These are phyloP conservation scores for Termitomyces sp. DNA, from an alignment of 768 basidiomycete genomes.

Conservation along the genomic window DNA sequence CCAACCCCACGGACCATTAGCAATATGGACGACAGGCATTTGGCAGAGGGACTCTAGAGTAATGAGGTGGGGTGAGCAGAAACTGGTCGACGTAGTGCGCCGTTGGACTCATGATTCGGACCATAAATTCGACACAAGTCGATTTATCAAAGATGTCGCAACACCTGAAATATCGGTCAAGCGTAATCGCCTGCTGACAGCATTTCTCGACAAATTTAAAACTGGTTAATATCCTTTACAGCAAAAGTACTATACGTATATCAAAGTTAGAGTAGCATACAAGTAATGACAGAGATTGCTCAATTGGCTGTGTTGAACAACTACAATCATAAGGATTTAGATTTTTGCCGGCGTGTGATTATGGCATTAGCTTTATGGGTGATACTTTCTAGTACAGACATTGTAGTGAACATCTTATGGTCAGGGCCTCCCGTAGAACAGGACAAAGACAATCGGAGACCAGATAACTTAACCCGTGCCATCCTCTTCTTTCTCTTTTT, in stretches of 20 bases:
- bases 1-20: conserved; percentile 41
- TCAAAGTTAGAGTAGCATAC: not conserved
- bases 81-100: conserved; percentile 39
- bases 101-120: conserved; percentile 29
- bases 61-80: conserved; percentile 56
- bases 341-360: too few species aligned
- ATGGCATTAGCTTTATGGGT: too few species aligned
- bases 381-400: too few species aligned
- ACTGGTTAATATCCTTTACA: not conserved
- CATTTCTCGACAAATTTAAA: conserved; percentile 4
- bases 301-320: not conserved
- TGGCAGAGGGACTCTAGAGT: conserved; percentile 61
- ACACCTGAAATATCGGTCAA: conserved; percentile 6
- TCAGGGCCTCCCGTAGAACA: not conserved
- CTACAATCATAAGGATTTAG: too few species aligned
- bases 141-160: conserved; percentile 25
- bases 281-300: not conserved
- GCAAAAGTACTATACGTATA: not conserved
- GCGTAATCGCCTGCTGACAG: conserved; percentile 1
- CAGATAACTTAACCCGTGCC: too few species aligned
- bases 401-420: too few species aligned
- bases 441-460: not conserved
- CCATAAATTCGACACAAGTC: conserved; percentile 15
- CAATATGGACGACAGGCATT: conserved; percentile 65
- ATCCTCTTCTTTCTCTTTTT: not conserved